These are phyloP conservation scores for Emergomyces pasteurianus DNA, from an alignment of 2,329 filamentous ascomycete species.

Conservation along the genomic window DNA sequence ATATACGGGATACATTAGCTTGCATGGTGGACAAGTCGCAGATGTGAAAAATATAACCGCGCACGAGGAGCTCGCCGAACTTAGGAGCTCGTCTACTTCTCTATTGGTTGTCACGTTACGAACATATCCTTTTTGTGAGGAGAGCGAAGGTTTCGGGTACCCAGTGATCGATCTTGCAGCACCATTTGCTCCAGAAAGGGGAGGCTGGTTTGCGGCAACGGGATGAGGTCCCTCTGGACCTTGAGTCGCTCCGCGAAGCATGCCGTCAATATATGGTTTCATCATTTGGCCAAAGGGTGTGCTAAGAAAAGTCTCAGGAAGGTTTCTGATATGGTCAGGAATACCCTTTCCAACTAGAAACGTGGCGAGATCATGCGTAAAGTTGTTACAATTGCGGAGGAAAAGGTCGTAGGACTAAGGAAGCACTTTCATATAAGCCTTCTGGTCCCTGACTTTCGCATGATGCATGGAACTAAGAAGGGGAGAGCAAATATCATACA, in stretches of 20 bases:
- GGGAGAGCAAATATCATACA: slow-evolving; percentile 2
- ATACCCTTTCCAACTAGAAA: slow-evolving; percentile 84
- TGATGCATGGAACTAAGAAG: not conserved
- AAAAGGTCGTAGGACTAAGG: slow-evolving; percentile 73
- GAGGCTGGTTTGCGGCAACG: slow-evolving; percentile 6
- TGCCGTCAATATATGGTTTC: slow-evolving; percentile 58
- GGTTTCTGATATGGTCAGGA: slow-evolving; percentile 70
- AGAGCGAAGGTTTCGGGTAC: slow-evolving; percentile 3
- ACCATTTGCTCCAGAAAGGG: slow-evolving; percentile 10
- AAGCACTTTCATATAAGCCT: not conserved
- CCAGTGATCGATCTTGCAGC: slow-evolving; percentile 10
- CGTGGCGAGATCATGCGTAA: slow-evolving; percentile 81
- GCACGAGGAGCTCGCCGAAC: slow-evolving; percentile 51
- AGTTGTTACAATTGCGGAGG: slow-evolving; percentile 94
- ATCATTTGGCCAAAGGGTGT: slow-evolving; percentile 85
- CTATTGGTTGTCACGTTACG: slow-evolving; percentile 47
- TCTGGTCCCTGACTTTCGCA: not conserved
- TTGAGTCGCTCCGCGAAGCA: slow-evolving; percentile 52
- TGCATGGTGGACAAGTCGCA: slow-evolving; percentile 74
- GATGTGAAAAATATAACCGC: slow-evolving; percentile 90
- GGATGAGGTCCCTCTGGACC: slow-evolving; percentile 32
- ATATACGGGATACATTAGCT: slow-evolving; percentile 67
- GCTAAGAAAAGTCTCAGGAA: slow-evolving; percentile 73
- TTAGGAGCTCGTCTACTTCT: slow-evolving; percentile 50
- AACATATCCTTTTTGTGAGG: slow-evolving; percentile 37